Evolutionary conservation across 352 stramenopile genomes (phyloP).

Genomic region (Pythium chondricola): DNA sequence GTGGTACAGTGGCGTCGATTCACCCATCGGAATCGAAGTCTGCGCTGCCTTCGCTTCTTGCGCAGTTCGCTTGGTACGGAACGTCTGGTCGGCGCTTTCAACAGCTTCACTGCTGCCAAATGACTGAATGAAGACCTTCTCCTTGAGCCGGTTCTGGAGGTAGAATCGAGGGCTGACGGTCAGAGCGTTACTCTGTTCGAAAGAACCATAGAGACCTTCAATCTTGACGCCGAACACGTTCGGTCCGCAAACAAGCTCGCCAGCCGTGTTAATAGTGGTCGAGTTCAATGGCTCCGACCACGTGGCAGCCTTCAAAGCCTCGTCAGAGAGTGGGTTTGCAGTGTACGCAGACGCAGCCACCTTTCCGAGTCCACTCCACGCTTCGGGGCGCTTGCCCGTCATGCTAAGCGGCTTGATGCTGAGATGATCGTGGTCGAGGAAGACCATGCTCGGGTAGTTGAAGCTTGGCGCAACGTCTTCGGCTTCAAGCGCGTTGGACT

Average conservation of each 20-base stretch:
- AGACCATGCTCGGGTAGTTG: constrained; percentile 53
- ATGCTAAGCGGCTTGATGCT: constrained; percentile 58
- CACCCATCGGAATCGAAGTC: constrained; percentile 43
- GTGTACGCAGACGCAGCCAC: constrained; percentile 46
- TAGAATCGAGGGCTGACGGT: constrained; percentile 79
- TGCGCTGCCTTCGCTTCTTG: constrained; percentile 54
- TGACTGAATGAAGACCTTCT: constrained; percentile 71
- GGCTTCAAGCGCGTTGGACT: constrained; percentile 33
- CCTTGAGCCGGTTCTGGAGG: constrained; percentile 75
- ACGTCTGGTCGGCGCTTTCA: constrained; percentile 59
- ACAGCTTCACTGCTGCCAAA: constrained; percentile 59
- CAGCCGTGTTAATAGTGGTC: constrained; percentile 80
- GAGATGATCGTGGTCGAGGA: constrained; percentile 53
- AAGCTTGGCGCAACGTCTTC: constrained; percentile 45
- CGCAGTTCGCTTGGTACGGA: constrained; percentile 52
- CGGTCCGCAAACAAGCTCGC: constrained; percentile 62
- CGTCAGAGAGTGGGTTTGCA: constrained; percentile 41
- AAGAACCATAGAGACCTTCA: constrained; percentile 74
- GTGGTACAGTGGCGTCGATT: constrained; percentile 68
- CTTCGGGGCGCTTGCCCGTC: constrained; percentile 38
- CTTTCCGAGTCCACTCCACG: constrained; percentile 52
- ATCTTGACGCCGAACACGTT: constrained; percentile 80
- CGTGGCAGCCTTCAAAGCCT: constrained; percentile 48
- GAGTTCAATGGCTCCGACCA: constrained; percentile 83
- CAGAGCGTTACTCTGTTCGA: constrained; percentile 67